Evolutionary conservation across 2,329 filamentous ascomycete species (phyloP).

Genomic region (Curvularia verruculosa): DNA sequence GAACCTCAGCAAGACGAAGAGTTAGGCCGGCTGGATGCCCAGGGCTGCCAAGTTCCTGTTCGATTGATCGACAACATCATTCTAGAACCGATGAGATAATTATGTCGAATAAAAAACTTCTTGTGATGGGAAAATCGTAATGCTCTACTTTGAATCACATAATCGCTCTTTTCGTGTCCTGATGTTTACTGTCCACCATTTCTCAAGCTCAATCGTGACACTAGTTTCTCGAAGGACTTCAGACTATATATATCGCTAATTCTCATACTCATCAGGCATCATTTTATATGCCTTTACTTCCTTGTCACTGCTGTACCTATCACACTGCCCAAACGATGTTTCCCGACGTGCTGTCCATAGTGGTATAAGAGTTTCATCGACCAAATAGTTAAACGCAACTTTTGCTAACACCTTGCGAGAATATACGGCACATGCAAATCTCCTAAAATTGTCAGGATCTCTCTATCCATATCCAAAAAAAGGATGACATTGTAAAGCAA

Average conservation of each 20-base stretch:
- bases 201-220: conserved; percentile 16
- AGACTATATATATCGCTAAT: conserved; percentile 1
- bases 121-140: not conserved
- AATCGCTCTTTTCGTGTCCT: not conserved
- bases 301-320: conserved; percentile 27
- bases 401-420: too few species aligned
- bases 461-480: too few species aligned
- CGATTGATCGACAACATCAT: conserved; percentile 95
- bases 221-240: conserved; percentile 15
- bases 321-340: conserved; percentile 25
- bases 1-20: conserved; percentile 72
- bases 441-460: too few species aligned
- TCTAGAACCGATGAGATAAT: conserved; percentile 37
- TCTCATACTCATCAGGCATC: not conserved
- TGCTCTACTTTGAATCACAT: not conserved
- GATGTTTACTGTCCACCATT: not conserved
- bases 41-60: conserved; percentile 75
- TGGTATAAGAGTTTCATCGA: conserved; percentile 10
- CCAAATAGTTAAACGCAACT: too few species aligned
- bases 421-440: too few species aligned
- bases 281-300: conserved; percentile 22
- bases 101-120: not conserved
- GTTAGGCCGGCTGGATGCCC: conserved; percentile 68
- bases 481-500: too few species aligned
- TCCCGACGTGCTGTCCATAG: conserved; percentile 26